Evolutionary conservation across 169 alveolate species (phyloP), one percentile per base, ranked within the genome.

Genomic region (Eimeria praecox): DNA sequence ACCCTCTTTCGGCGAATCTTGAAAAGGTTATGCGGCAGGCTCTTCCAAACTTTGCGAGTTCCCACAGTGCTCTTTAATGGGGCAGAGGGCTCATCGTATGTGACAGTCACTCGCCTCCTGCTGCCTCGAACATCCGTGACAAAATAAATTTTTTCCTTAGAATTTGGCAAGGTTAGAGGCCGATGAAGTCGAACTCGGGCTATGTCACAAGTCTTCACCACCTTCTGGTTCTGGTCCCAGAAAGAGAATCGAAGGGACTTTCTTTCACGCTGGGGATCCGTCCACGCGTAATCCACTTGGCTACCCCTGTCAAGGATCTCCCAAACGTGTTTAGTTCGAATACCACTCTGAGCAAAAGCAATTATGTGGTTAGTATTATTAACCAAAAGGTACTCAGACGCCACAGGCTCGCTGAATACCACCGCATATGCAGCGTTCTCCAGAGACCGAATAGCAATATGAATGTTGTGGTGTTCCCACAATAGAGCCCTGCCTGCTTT

Each of bases 271-370:
- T 62, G 82, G 20, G 96, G 96, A 24, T 94, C 96, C 18, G 82
- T 88, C 96, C 96, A 94, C 2, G 96, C 96, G 69, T 94, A 94
- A 27, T 85, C 96, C 49, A 64, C 49, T 66, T 94, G 90, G 30
- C 59, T 64, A 3, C 96, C 94, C 40, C 94, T 88, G 14, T 52
- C 75, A 27, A 94, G 96, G 30, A 94, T 49, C 93, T 94, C 96
- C 90, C 89, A 82, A 2, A 62, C 87, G 44, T 33, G 33, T 80
- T 46, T 82, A 33, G 38, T 69, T 27, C 94, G 86, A 64, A 66
- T 30, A 12, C 94, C 94, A 44, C 96, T 69, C 62, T 94, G 96
- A n/a, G 92, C 82, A 49, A 94, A 94, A 33, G 90, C 90, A 44
- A 94, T 75, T 38, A 94, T 59, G 33, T 89, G 49, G 35, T 89